These are phyloP conservation scores for Orobanche coerulescens DNA, from an alignment of 257 asterid species.

Conservation along the genomic window DNA sequence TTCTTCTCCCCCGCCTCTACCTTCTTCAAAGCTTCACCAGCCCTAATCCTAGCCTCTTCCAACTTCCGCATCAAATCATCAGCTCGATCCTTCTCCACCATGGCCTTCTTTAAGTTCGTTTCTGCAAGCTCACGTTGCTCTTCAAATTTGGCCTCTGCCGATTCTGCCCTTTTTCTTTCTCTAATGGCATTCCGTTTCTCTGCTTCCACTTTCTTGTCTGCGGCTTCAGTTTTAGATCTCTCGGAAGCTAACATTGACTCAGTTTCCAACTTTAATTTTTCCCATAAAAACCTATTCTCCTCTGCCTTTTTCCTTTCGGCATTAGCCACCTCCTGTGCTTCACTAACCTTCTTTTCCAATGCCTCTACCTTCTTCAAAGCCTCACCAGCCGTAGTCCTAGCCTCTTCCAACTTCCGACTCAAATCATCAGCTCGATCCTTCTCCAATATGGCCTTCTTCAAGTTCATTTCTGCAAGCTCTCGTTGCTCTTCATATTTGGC, in stretches of 20 bases:
- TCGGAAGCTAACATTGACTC: slow-evolving; percentile 35
- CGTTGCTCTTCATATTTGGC: slow-evolving; percentile 42
- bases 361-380: slow-evolving; percentile 41
- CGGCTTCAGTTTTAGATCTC: slow-evolving; percentile 43
- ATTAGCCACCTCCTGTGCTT: slow-evolving; percentile 31
- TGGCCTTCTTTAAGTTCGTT: slow-evolving; percentile 43
- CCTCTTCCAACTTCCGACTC: slow-evolving; percentile 49
- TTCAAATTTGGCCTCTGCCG: slow-evolving; percentile 39
- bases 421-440: slow-evolving; percentile 45
- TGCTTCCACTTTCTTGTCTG: slow-evolving; percentile 38
- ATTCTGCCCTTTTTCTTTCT: slow-evolving; percentile 56
- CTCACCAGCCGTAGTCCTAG: slow-evolving; percentile 31
- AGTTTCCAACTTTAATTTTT: slow-evolving; percentile 38
- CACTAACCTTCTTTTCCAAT: slow-evolving; percentile 41
- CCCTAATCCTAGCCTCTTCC: slow-evolving; percentile 42
- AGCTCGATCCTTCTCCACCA: slow-evolving; percentile 46
- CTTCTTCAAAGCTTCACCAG: slow-evolving; percentile 37
- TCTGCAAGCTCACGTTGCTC: slow-evolving; percentile 45
- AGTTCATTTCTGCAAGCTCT: slow-evolving; percentile 40
- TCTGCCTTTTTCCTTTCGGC: slow-evolving; percentile 44
- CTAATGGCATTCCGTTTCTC: slow-evolving; percentile 40
- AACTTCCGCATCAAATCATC: slow-evolving; percentile 46
- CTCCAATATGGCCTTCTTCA: slow-evolving; percentile 51
- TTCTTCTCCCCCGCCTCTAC: slow-evolving; percentile 40
- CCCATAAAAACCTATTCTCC: slow-evolving; percentile 34